Conservation (phyloP, 148 eudicot species). For the Limonium bicolor region DNA sequence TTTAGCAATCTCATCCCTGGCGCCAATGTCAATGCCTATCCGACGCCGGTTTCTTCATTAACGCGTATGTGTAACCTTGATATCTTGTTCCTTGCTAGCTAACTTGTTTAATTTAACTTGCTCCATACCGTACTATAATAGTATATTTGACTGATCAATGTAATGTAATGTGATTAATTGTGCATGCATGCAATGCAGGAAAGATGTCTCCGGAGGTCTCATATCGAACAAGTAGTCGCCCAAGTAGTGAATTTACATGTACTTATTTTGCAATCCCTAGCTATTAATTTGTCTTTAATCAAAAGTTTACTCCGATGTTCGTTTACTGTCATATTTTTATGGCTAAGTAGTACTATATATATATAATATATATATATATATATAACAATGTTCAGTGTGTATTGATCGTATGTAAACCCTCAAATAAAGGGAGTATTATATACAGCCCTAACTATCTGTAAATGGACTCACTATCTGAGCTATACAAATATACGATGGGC, state of each 20-base stretch:
- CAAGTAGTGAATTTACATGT: conserved; percentile 1
- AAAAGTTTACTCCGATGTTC: not conserved
- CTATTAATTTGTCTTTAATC: not conserved
- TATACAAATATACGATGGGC: too few species aligned
- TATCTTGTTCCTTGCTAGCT: too few species aligned
- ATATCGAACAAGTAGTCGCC: not conserved
- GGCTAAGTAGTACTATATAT: too few species aligned
- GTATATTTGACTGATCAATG: not conserved
- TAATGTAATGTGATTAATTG: not conserved
- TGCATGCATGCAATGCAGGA: not conserved
- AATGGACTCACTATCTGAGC: too few species aligned
- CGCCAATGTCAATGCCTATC: not conserved
- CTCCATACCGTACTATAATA: too few species aligned
- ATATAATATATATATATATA: too few species aligned
- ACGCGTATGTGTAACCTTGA: conserved; percentile 1
- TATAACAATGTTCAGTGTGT: too few species aligned
- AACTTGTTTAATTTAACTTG: too few species aligned
- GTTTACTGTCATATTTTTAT: not conserved
- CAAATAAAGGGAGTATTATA: too few species aligned
- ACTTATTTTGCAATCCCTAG: not conserved
- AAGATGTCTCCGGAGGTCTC: not conserved
- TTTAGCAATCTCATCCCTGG: not conserved
- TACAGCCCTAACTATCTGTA: too few species aligned
- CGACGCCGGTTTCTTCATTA: not conserved
- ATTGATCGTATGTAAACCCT: too few species aligned